Evolutionary conservation across 2,329 filamentous ascomycete genomes (phyloP), one percentile per base, ranked within the genome.

Genomic region (Beauveria medogensis): DNA sequence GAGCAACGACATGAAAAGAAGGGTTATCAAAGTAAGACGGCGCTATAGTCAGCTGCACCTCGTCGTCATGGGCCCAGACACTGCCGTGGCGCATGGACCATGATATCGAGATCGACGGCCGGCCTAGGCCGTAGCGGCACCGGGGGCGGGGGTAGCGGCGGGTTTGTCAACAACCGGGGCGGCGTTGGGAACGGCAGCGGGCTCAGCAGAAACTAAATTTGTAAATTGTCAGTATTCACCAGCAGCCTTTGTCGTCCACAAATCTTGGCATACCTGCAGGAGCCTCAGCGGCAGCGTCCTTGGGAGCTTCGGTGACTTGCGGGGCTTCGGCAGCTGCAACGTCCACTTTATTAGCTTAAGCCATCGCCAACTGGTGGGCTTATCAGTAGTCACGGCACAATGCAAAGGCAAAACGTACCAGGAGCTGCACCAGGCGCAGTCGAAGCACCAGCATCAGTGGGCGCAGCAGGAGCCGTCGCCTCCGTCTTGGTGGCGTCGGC

Each of bases 261-360:
- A 12, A 16, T 44, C 12, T 3, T 28, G n/a, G 5, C 59, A 37
- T 61, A 61, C 59, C 64, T 62, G 51, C 37, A 6, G 63, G 53
- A 50, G 62, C 59, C 51, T 63, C 62, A 22, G 62, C 63, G 2
- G 62, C 60, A 22, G 63, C 59, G 24, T 67, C 61, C 40, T 65
- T 63, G 9, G 71, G 51, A 46, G 68, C 61, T 54, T 69, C 71
- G 20, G 64, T 47, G 14, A 63, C 63, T 16, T 66, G 62, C 24
- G 69, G 64, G 40, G 65, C 47, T 30, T 51, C 65, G n/a, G 64
- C 65, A 44, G 67, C 64, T 61, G 30, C 10, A 43, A 40, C 43
- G 51, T 55, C 44, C 52, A 61, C 59, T 55, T 41, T 50, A 55
- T 60, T 55, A 60, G 58, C 51, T 59, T 20, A 46, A 34, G 56